A percentile compares a stretch with the other conserved stretches of the same genome.
These are phyloP conservation scores for Aureobasidium leucospermi DNA, from an alignment of 2,329 filamentous ascomycete species.

Conservation along the genomic window DNA sequence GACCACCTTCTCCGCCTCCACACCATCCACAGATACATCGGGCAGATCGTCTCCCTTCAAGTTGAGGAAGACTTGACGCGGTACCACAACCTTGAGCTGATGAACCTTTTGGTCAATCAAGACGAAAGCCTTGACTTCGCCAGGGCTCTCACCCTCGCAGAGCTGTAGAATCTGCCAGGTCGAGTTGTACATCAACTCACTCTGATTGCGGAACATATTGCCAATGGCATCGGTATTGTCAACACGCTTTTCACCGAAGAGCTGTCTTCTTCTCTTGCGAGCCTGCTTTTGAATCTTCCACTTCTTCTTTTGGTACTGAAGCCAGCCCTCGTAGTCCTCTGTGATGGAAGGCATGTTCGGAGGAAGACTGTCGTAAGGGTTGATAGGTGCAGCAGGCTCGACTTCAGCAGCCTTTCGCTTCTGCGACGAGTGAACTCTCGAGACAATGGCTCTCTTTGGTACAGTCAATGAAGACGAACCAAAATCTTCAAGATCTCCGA, in stretches of 20 bases:
- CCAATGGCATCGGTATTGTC: constrained; percentile 56
- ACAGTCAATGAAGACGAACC: constrained; percentile 28
- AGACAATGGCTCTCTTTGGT: constrained; percentile 39
- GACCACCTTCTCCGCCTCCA: constrained; percentile 85
- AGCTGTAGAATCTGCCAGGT: constrained; percentile 95
- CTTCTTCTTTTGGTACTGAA: constrained; percentile 95
- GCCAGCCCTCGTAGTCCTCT: constrained; percentile 78
- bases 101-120: constrained; percentile 92
- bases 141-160: constrained; percentile 71
- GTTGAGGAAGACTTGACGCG: constrained; percentile 84
- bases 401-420: constrained; percentile 43
- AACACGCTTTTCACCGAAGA: constrained; percentile 78
- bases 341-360: constrained; percentile 76
- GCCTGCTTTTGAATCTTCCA: constrained; percentile 98
- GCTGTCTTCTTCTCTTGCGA: constrained; percentile 72
- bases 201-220: constrained; percentile 80
- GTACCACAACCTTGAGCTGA: constrained; percentile 78
- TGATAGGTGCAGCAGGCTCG: constrained; percentile 49
- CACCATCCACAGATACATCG: constrained; percentile 77
- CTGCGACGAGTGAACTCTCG: constrained; percentile 30
- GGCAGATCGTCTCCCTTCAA: constrained; percentile 81
- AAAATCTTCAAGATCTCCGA: constrained; percentile 51
- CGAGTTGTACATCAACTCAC: constrained; percentile 79
- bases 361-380: constrained; percentile 78
- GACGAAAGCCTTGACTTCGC: constrained; percentile 80